Evolutionary conservation across 2,329 filamentous ascomycete species (phyloP).

Genomic region (Herpotrichia juniperi): DNA sequence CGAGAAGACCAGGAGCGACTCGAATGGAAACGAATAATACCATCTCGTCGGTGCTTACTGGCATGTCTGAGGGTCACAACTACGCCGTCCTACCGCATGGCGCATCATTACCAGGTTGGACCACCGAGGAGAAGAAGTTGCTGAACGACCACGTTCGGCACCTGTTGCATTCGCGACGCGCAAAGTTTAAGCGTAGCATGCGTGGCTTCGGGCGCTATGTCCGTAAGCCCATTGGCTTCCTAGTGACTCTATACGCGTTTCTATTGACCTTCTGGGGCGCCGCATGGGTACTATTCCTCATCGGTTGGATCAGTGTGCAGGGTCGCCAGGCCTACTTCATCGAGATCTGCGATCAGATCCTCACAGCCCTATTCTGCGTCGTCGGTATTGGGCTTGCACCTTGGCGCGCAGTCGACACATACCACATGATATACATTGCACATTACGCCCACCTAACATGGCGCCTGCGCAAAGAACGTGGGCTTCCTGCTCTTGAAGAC

Average conservation of each 20-base stretch:
- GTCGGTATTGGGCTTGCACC: slow-evolving; percentile 68
- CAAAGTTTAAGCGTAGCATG: slow-evolving; percentile 78
- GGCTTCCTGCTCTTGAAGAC: slow-evolving; percentile 66
- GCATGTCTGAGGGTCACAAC: slow-evolving; percentile 61
- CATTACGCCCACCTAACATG: slow-evolving; percentile 72
- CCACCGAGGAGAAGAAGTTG: slow-evolving; percentile 71
- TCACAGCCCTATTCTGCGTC: slow-evolving; percentile 68
- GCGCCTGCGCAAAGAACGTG: slow-evolving; percentile 66
- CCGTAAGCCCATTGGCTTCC: slow-evolving; percentile 73
- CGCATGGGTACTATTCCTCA: slow-evolving; percentile 87
- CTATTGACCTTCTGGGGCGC: slow-evolving; percentile 86
- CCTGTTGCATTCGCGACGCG: slow-evolving; percentile 80
- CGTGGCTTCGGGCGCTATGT: slow-evolving; percentile 83
- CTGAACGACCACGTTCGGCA: slow-evolving; percentile 87
- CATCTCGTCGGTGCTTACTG: slow-evolving; percentile 38
- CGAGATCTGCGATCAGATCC: slow-evolving; percentile 61
- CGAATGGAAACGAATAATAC: slow-evolving; percentile 30
- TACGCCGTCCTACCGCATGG: slow-evolving; percentile 83
- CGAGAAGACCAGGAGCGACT: slow-evolving; percentile 2
- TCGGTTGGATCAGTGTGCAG: slow-evolving; percentile 85
- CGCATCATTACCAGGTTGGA: slow-evolving; percentile 76
- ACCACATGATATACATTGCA: slow-evolving; percentile 83
- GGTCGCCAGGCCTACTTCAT: slow-evolving; percentile 67
- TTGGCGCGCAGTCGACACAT: slow-evolving; percentile 80
- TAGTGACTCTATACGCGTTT: slow-evolving; percentile 84